Evolutionary conservation across 1,139 yeast genomes (phyloP).

Genomic region (Suhomyces yuchorum): DNA sequence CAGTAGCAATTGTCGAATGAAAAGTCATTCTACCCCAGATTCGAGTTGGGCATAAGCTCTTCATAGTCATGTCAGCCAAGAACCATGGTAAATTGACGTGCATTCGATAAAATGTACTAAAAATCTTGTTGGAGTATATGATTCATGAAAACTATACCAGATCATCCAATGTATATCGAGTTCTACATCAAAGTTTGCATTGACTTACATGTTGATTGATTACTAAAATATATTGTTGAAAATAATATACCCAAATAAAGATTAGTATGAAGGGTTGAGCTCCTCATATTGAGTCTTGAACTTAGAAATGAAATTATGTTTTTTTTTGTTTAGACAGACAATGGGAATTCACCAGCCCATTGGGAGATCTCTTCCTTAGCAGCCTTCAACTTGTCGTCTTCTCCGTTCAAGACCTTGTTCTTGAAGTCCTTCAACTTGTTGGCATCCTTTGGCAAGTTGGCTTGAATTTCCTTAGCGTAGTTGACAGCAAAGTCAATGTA

Average conservation of each 20-base stretch:
- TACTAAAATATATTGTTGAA: slow-evolving; percentile 15
- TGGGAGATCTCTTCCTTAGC: slow-evolving; percentile 78
- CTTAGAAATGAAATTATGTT: slow-evolving; percentile 11
- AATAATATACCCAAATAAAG: slow-evolving; percentile 14
- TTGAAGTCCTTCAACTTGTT: slow-evolving; percentile 95
- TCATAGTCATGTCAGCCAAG: too few relatives aligned
- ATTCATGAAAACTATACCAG: too few relatives aligned
- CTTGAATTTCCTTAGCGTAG: slow-evolving; percentile 76
- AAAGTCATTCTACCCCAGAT: not conserved
- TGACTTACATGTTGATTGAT: not conserved
- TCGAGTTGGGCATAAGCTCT: too few relatives aligned
- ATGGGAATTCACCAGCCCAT: slow-evolving; percentile 95
- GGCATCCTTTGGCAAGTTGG: slow-evolving; percentile 76
- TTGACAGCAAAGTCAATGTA: slow-evolving; percentile 85
- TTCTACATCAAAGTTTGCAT: too few relatives aligned
- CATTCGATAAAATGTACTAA: too few relatives aligned
- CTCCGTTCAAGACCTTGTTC: slow-evolving; percentile 69
- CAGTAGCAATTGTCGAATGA: too few relatives aligned
- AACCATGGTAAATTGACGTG: too few relatives aligned
- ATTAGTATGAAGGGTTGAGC: slow-evolving; percentile 14
- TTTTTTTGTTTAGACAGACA: slow-evolving; percentile 57
- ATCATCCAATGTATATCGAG: too few relatives aligned
- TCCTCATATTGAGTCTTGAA: slow-evolving; percentile 9
- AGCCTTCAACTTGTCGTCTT: slow-evolving; percentile 60
- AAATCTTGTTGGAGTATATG: too few relatives aligned